Percentiles rank a stretch among this genome's conserved stretches.
These are phyloP conservation scores for Agrocybe praecox DNA, from an alignment of 768 basidiomycete genomes.

Conservation along the genomic window DNA sequence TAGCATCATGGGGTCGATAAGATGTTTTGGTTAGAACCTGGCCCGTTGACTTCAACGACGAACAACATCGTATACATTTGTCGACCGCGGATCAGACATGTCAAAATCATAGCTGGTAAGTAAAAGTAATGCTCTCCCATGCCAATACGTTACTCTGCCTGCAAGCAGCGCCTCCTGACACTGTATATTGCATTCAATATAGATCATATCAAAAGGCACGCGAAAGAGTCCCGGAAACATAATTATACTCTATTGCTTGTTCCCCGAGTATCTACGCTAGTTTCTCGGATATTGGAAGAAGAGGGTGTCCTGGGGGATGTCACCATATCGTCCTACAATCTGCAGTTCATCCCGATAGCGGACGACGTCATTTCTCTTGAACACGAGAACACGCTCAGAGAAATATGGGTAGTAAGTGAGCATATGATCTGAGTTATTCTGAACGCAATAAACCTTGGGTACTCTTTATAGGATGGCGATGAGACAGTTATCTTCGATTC, in stretches of 20 bases:
- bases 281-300: constrained; percentile 86
- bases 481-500: constrained; percentile 90
- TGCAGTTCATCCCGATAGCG: constrained; percentile 93
- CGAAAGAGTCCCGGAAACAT: constrained; percentile 71
- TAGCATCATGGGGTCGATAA: constrained; percentile 99
- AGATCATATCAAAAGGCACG: constrained; percentile 93
- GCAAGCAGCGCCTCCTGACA: constrained; percentile 21
- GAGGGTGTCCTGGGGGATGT: constrained; percentile 98
- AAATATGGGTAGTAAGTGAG: constrained; percentile 83
- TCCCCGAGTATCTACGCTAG: constrained; percentile 85
- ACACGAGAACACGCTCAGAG: constrained; percentile 80
- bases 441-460: constrained; percentile 7
- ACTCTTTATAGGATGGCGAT: constrained; percentile 76
- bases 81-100: constrained; percentile 80
- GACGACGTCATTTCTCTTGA: constrained; percentile 93
- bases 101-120: constrained; percentile 91
- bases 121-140: constrained; percentile 17
- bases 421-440: constrained; percentile 1
- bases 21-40: constrained; percentile 98
- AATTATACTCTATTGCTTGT: constrained; percentile 87
- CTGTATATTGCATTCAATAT: constrained; percentile 14
- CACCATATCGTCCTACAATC: constrained; percentile 81
- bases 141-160: constrained; percentile 7
- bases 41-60: constrained; percentile 80
- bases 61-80: constrained; percentile 93